phyloP scores from a whole-genome alignment of 371 early-diverging fungal genomes.

The Thermomucor indicae-seudaticae region DNA sequence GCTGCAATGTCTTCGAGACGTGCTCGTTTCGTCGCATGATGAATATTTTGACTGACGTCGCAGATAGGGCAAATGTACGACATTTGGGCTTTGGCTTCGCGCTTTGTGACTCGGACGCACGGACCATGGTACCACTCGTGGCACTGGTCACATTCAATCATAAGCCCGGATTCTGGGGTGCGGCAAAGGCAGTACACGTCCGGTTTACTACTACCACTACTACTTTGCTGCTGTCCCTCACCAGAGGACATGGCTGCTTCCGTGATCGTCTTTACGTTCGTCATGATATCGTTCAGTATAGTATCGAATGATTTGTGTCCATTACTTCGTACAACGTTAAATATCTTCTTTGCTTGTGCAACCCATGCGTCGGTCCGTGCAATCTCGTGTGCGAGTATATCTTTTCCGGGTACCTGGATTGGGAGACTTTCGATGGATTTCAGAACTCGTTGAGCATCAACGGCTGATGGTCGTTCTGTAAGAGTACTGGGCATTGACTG shows the following conservation, averaged over 20 bases:
- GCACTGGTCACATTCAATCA: constrained; percentile 82
- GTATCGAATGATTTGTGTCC: constrained; percentile 4
- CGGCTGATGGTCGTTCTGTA: constrained; percentile 5
- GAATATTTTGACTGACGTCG: constrained; percentile 34
- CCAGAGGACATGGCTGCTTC: neutral
- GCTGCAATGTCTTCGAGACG: constrained; percentile 40
- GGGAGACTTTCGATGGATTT: constrained; percentile 7
- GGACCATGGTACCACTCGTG: constrained; percentile 76
- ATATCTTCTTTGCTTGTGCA: constrained; percentile 2
- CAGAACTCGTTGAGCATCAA: constrained; percentile 4
- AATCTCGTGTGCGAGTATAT: constrained; percentile 3
- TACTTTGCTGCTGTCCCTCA: neutral
- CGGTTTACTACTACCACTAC: neutral
- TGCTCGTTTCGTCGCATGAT: constrained; percentile 40
- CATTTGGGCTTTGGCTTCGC: constrained; percentile 47
- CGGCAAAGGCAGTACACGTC: constrained; percentile 60
- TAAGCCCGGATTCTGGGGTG: constrained; percentile 56
- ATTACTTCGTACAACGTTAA: constrained; percentile 1
- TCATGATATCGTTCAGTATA: constrained; percentile 5
- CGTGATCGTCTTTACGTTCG: constrained; percentile 13
- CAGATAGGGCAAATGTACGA: constrained; percentile 73
- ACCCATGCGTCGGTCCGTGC: constrained; percentile 9
- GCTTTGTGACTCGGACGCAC: constrained; percentile 62
- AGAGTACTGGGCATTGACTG: neutral
- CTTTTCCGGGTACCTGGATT: constrained; percentile 3